These are phyloP conservation scores for Aspergillus sclerotialis DNA, from an alignment of 2,329 filamentous ascomycete species.

Conservation along the genomic window DNA sequence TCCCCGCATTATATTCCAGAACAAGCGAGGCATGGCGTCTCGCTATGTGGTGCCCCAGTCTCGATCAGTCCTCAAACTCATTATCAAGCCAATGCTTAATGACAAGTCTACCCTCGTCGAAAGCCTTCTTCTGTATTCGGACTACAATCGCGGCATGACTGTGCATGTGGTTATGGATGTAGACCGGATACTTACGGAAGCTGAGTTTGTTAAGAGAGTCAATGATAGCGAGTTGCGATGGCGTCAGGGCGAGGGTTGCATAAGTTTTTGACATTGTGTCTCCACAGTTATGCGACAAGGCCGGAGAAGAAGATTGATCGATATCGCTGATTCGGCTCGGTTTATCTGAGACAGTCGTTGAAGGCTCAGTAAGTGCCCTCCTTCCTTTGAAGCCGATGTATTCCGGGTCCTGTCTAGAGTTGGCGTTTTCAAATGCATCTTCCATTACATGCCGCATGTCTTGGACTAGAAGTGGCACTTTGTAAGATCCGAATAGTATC, in stretches of 20 bases:
- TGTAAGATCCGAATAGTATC: conserved; percentile 62
- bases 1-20: too few relatives aligned
- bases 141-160: conserved; percentile 89
- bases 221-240: conserved; percentile 80
- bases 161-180: conserved; percentile 59
- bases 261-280: conserved; percentile 31
- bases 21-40: too few relatives aligned
- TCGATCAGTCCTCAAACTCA: conserved; percentile 60
- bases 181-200: conserved; percentile 51
- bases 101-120: conserved; percentile 70
- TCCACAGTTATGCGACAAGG: too few relatives aligned
- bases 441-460: conserved; percentile 71
- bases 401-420: conserved; percentile 60
- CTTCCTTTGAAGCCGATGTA: too few relatives aligned
- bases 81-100: conserved; percentile 72
- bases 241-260: conserved; percentile 69
- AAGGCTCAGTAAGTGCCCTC: too few relatives aligned
- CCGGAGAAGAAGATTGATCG: too few relatives aligned
- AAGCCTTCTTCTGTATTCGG: conserved; percentile 58
- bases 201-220: conserved; percentile 61
- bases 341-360: too few relatives aligned
- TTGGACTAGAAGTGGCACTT: conserved; percentile 68
- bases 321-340: too few relatives aligned
- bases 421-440: conserved; percentile 67
- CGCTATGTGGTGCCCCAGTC: too few relatives aligned